Conservation (phyloP, 805 yeast species). For the Martiniozyma abietophila region DNA sequence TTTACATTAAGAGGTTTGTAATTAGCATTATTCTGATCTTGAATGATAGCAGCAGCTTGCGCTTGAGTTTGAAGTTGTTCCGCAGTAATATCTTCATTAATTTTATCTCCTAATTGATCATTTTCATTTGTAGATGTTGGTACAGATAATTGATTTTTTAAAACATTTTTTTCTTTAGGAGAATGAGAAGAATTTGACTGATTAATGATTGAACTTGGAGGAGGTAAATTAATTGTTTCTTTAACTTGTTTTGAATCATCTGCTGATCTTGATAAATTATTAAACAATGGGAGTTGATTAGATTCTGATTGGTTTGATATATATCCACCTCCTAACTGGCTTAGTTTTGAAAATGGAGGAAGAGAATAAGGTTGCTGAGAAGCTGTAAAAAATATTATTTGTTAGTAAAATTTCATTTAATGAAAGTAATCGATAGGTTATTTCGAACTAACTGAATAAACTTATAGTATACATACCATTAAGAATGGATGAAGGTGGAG, state of each 20-base stretch:
- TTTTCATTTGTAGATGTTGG: background rate
- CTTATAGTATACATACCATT: no score
- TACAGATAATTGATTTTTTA: conserved; percentile 1
- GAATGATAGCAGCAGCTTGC: conserved; percentile 3
- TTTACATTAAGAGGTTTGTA: conserved; percentile 87
- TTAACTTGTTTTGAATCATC: background rate
- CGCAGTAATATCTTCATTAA: conserved; percentile 7
- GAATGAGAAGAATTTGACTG: conserved; percentile 3
- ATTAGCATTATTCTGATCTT: conserved; percentile 22
- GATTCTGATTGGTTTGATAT: background rate
- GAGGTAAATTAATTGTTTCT: conserved; percentile 20
- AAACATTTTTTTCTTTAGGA: no score
- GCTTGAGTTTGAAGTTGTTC: conserved; percentile 3
- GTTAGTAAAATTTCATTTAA: no score
- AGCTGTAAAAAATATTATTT: no score
- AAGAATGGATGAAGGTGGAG: no score
- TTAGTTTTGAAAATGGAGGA: conserved; percentile 5
- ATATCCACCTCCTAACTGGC: background rate
- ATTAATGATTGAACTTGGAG: conserved; percentile 17
- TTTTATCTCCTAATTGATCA: conserved; percentile 7
- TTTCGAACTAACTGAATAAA: no score
- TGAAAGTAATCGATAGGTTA: no score
- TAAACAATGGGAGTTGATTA: background rate
- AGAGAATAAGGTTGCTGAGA: conserved; percentile 4
- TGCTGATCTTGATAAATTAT: background rate